Conservation (phyloP, 768 basidiomycete species). For the Lentinula sp. region DNA sequence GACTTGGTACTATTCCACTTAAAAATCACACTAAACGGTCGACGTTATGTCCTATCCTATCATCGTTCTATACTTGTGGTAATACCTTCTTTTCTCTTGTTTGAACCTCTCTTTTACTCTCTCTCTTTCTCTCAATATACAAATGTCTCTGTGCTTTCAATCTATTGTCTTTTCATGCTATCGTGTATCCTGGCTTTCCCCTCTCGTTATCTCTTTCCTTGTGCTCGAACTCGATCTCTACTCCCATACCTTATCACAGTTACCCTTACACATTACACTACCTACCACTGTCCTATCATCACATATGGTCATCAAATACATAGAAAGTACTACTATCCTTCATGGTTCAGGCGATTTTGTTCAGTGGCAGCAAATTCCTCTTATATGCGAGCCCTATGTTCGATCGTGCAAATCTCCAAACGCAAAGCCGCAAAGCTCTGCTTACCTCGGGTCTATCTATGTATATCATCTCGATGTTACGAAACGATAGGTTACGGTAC, state of each 20-base stretch:
- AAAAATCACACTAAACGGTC: neutral
- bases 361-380: neutral
- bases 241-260: conserved; percentile 1
- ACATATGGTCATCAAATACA: neutral
- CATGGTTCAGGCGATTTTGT: neutral
- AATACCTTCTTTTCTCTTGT: neutral
- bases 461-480: neutral
- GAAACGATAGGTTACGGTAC: neutral
- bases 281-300: neutral
- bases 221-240: neutral
- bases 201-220: neutral
- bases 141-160: neutral
- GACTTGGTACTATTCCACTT: neutral
- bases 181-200: neutral
- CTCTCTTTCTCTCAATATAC: neutral
- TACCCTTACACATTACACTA: neutral
- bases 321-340: neutral
- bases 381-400: neutral
- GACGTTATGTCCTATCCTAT: neutral
- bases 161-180: neutral
- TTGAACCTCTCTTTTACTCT: neutral
- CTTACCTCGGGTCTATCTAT: too few species aligned
- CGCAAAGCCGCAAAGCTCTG: neutral
- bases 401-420: neutral
- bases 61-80: neutral